Base-by-base conservation (phyloP, 345 rosid genomes). In the Dipteronia dyeriana region DNA sequence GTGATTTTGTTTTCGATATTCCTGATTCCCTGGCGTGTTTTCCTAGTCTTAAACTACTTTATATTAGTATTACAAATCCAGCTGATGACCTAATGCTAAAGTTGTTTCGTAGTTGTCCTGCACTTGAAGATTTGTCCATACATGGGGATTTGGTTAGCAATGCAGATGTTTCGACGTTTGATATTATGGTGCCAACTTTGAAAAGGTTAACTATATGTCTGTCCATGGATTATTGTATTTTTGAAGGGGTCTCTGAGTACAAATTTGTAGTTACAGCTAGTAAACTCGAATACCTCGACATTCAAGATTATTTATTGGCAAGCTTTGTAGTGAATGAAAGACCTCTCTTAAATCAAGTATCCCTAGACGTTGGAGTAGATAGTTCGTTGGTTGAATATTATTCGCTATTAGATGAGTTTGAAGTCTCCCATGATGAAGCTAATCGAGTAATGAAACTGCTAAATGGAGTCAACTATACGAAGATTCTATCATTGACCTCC, bases 1-100 rank as follows among this genome's bases (percentile, higher is more conserved):
- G 39, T 1, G 49, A 8, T 20, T 64, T 49, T 64, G 17, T 49
- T 17, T 49, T 34, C 4, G 25, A 51, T 16, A 51, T 74, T 61
- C 68, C 60, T 3, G 12, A 34, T 31, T 41, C 69, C 3, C 38
- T 19, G 20, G 11, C 19, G 2, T 43, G 67, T 23, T 63, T 65
- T 51, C 78, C 71, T 17, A 65, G 71, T 65, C 61, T 66, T 13
- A 49, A 13, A 60, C 9, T 19, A 14, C 71, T 75, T 54, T 26
- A 62, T 47, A 4, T 75, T 2, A 10, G 0, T 23, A 0, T 11
- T n/a, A 5, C 17, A 22, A 11, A 38, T 9, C 49, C 31, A 4
- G 25, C 51, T 51, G 19, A 14, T 39, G 60, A 20, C 34, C 3
- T n/a, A 10, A 5, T 66, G 10, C 41, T 22, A 26, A 64, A 31